Conservation (phyloP, 129 eudicot genomes). For the Artemisia tridentata region DNA sequence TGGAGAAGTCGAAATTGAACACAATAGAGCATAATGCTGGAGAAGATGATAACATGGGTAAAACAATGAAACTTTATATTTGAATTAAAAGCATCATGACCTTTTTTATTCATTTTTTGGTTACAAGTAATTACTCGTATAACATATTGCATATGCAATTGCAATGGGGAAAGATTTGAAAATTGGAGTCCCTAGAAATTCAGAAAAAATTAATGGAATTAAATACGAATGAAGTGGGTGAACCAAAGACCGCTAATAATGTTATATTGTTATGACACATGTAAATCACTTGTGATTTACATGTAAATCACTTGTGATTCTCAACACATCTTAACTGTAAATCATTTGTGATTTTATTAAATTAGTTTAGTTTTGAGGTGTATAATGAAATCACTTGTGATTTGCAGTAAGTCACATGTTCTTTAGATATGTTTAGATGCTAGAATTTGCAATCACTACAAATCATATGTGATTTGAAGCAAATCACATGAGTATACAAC, state of each 20-base stretch:
- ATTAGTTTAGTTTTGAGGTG: too few species aligned
- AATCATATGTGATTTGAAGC: too few species aligned
- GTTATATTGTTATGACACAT: too few species aligned
- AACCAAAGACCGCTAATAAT: constrained; percentile 29
- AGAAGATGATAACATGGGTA: constrained; percentile 45
- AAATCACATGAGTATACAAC: too few species aligned
- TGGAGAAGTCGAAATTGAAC: constrained; percentile 40
- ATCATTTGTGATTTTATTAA: too few species aligned
- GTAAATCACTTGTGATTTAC: too few species aligned
- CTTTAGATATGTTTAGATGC: too few species aligned
- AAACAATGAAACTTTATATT: neutral
- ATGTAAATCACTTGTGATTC: too few species aligned
- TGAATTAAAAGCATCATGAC: neutral
- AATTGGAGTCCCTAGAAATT: constrained; percentile 38
- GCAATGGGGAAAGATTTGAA: constrained; percentile 56
- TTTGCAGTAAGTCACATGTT: too few species aligned
- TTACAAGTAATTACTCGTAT: constrained; percentile 15
- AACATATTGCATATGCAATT: constrained; percentile 25
- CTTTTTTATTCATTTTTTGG: neutral
- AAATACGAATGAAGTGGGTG: constrained; percentile 32
- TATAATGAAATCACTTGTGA: too few species aligned
- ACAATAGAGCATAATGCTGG: constrained; percentile 26
- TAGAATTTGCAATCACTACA: too few species aligned
- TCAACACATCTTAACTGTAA: too few species aligned
- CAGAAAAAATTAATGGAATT: constrained; percentile 22